Evolutionary conservation across 345 rosid species (phyloP), one percentile per base, ranked within the genome.

Genomic region (Luvunga scandens): DNA sequence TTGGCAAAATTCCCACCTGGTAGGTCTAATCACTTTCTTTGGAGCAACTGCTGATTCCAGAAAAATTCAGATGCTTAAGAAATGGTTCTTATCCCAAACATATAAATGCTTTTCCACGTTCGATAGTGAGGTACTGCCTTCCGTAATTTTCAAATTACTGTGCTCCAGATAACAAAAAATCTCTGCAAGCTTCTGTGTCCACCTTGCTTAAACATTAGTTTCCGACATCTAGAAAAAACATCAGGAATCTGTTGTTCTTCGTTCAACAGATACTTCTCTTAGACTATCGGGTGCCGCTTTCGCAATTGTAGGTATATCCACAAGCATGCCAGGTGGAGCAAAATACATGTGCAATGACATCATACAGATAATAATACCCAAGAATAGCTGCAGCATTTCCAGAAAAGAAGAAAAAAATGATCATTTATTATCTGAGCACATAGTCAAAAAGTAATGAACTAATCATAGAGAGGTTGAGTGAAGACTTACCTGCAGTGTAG

Each of bases 311-410:
- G 98, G 93, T 79, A 87, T 76, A 79, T 90, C 97, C 60, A 94
- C 76, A 30, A 92, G 98, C 88, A 81, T 85, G 72, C 38, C 85
- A 56, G 93, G 90, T 64, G 97, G 93, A 25, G 98, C 93, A 83
- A 96, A 94, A 78, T 94, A 96, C 98, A 94, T 91, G 78, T 94
- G 98, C 22, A 94, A 87, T 1, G 95, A 96, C 99, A 96, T 96
- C 89, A 94, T 94, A 83, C 99, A 96, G 67, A 94, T 87, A 66
- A 92, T 83, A 42, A 92, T 94, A 53, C 98, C 99, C 88, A 94
- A 83, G 88, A 96, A 94, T 79, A 96, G 97, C 98, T 94, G 95
- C 89, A 87, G n/a, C 69, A 70, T 63, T 25, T 74, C 72, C 72
- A 31, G 64, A 36, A 59, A 57, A 38, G n/a, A 36, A 14, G 16